These are phyloP conservation scores for Stevia rebaudiana DNA, from an alignment of 140 eudicot species.

Conservation along the genomic window DNA sequence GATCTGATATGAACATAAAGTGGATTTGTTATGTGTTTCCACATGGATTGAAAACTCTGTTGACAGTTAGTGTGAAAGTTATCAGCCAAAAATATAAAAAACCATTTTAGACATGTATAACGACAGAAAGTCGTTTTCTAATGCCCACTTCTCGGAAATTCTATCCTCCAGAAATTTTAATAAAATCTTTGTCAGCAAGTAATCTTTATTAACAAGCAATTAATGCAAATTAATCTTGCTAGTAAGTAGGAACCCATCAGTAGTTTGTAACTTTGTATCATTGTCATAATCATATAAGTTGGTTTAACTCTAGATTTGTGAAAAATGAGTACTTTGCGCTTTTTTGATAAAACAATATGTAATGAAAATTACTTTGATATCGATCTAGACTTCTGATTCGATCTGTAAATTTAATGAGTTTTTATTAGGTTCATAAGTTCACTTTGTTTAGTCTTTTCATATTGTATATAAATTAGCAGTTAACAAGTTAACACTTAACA, in stretches of 20 bases:
- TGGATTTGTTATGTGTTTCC: conserved; percentile 1
- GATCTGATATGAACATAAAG: not conserved
- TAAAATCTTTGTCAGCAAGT: not conserved
- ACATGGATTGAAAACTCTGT: not conserved
- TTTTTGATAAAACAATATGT: not conserved
- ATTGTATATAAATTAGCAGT: no score
- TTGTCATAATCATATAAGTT: not conserved
- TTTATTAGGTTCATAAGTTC: no score
- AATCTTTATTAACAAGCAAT: not conserved
- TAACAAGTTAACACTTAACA: no score
- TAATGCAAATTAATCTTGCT: not conserved
- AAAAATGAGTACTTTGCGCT: not conserved
- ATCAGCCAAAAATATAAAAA: not conserved
- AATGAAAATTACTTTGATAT: not conserved
- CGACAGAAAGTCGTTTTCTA: conserved; percentile 5
- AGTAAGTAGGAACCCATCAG: not conserved
- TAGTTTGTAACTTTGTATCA: not conserved
- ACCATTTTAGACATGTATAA: not conserved
- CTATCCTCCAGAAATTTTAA: not conserved
- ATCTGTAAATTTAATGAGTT: no score
- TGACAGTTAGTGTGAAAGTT: conserved; percentile 1
- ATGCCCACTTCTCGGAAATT: not conserved
- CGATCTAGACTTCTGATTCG: not conserved
- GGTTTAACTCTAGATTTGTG: not conserved
- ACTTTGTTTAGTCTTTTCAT: no score